These are phyloP conservation scores for Capniomyces stellatus DNA, from an alignment of 371 early-diverging fungal species.

Conservation along the genomic window DNA sequence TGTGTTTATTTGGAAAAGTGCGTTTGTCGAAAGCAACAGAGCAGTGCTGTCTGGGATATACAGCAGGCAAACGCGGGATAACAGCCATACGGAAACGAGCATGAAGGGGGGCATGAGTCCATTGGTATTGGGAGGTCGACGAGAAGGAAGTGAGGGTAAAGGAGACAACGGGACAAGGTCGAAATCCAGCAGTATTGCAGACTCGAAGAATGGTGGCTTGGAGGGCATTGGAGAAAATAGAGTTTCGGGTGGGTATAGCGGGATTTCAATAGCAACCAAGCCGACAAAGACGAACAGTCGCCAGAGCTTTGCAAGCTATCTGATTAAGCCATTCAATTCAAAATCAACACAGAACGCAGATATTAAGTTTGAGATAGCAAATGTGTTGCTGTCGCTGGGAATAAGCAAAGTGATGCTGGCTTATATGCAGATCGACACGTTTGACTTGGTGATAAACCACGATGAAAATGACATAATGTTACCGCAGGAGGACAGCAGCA, in stretches of 20 bases:
- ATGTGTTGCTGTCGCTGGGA: background rate
- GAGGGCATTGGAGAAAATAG: too few species aligned
- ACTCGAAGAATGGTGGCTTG: too few species aligned
- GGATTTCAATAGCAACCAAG: too few species aligned
- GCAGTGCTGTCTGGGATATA: conserved; percentile 11
- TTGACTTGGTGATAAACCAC: background rate
- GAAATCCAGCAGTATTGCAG: too few species aligned
- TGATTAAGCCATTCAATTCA: background rate
- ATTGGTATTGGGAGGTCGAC: too few species aligned
- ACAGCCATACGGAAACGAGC: too few species aligned
- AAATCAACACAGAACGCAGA: background rate
- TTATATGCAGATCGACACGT: background rate
- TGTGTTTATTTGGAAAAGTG: conserved; percentile 26
- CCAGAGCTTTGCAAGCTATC: background rate
- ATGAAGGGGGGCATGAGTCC: too few species aligned
- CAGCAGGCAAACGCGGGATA: too few species aligned
- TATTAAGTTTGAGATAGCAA: conserved; percentile 1
- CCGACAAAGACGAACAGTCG: too few species aligned
- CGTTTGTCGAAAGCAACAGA: conserved; percentile 14
- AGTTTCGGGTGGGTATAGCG: too few species aligned
- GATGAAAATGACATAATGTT: background rate
- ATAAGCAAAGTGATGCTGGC: background rate
- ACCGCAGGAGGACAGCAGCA: background rate
- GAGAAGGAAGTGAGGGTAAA: too few species aligned
- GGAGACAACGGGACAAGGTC: too few species aligned